Base-by-base conservation (phyloP, 257 asterid genomes). In the Mentha longifolia region DNA sequence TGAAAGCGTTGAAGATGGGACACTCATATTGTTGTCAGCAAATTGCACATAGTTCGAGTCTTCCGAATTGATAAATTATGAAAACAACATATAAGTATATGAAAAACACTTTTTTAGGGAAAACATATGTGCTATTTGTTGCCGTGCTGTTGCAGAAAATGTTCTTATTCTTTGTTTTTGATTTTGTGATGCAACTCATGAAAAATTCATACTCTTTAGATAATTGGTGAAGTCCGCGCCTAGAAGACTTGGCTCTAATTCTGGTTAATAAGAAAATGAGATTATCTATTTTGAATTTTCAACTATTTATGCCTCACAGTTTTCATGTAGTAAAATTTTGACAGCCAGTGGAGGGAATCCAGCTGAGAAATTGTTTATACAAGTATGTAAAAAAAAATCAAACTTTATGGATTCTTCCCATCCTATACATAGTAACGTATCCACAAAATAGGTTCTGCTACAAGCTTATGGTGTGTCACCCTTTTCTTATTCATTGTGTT, bases 21-120 rank as follows among this genome's bases (percentile, higher is more conserved):
- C 69, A 62, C 28, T 52, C 61, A 52, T 52, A 69, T 69, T 45
- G 66, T 20, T 62, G 39, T 45, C 11, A 22, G 59, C 61, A 42
- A 62, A 30, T 14, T 58, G 12, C 63, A 30, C 25, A 14, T 30
- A 17, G 20, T 57, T 57, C 22, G 58, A 51, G 20, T 30, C 22
- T 57, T 30, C 42, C 63, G 11, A 2, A 11, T 19, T 28, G 19
- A 14, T 1, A 13, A 28, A 9, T 28, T 25, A 6, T 12, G 42
- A 39, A 28, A 13, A 57, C 41, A 57, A 25, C 39, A 11, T 14
- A 5, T 3, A 13, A 56, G 39, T 16, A 16, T 15, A 50, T 11
- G n/a, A 12, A 16, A 16, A 50, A 50, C 2, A 0, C 15, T 50
- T 3, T 16, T 16, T 50, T 50, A n/a, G 56, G n/a, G 17, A n/a